Evolutionary conservation across 805 yeast genomes (phyloP).

Genomic region (Wickerhamiella dianesei): DNA sequence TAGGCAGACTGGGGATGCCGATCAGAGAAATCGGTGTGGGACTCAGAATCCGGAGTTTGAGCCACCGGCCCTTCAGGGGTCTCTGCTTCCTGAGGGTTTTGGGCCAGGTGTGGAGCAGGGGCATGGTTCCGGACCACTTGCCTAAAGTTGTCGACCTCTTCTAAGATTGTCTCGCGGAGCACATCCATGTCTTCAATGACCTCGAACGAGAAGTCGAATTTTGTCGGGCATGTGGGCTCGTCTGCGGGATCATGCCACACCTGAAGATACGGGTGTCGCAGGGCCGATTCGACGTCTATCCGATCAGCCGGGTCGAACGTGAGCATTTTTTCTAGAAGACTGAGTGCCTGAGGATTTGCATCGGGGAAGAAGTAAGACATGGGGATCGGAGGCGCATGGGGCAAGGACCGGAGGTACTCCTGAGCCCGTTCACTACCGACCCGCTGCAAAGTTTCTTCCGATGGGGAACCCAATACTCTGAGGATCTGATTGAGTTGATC

Average conservation of each 20-base stretch:
- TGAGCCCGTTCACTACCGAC: slow-evolving; percentile 74
- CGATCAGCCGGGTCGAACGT: slow-evolving; percentile 74
- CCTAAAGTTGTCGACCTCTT: slow-evolving; percentile 43
- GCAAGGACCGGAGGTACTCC: slow-evolving; percentile 65
- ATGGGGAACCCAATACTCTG: slow-evolving; percentile 79
- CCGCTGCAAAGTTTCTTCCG: slow-evolving; percentile 48
- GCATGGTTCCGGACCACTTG: slow-evolving; percentile 16
- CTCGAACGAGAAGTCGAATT: slow-evolving; percentile 83
- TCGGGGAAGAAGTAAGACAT: slow-evolving; percentile 37
- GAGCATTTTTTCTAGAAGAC: slow-evolving; percentile 52
- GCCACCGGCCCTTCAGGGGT: background rate
- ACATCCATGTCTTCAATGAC: slow-evolving; percentile 66
- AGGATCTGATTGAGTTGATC: slow-evolving; percentile 77
- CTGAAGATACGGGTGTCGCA: slow-evolving; percentile 70
- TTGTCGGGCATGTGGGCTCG: slow-evolving; percentile 80
- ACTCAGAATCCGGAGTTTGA: background rate
- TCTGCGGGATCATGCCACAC: slow-evolving; percentile 92
- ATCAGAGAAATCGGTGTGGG: background rate
- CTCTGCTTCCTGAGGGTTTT: background rate
- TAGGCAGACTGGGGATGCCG: background rate
- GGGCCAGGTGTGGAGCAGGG: background rate
- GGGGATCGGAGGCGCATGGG: slow-evolving; percentile 26
- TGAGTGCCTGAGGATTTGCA: slow-evolving; percentile 56
- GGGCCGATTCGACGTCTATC: slow-evolving; percentile 71
- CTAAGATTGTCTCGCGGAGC: slow-evolving; percentile 62